Evolutionary conservation across 257 asterid species (phyloP).

Genomic region (Solanum sejunctum): DNA sequence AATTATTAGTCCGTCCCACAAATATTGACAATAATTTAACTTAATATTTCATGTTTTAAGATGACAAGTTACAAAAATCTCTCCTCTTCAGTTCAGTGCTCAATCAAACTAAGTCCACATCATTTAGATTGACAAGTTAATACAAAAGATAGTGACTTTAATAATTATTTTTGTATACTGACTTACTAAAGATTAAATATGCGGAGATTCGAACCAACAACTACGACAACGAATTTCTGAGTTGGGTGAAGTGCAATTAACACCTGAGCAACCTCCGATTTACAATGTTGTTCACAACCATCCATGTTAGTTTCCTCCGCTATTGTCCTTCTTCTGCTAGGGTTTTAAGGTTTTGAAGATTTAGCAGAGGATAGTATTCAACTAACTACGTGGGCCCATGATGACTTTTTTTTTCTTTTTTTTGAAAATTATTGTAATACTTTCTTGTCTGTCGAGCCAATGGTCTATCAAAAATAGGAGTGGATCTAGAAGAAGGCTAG

Average conservation of each 20-base stretch:
- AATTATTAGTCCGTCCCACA: background rate
- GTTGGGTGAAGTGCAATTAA: conserved; percentile 59
- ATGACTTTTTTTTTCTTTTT: no score
- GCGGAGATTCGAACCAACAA: conserved; percentile 72
- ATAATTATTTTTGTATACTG: background rate
- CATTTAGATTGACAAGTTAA: background rate
- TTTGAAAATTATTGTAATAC: no score
- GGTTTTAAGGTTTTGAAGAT: background rate
- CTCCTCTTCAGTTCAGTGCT: background rate
- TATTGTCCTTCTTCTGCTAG: background rate
- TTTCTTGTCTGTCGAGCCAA: background rate
- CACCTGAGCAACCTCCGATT: conserved; percentile 72
- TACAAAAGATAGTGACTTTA: no score
- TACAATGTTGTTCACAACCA: conserved; percentile 44
- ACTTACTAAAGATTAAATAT: conserved; percentile 57
- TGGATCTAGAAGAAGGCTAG: background rate
- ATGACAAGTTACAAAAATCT: background rate
- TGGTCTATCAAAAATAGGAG: no score
- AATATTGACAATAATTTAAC: background rate
- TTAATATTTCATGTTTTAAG: background rate
- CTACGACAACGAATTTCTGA: conserved; percentile 41
- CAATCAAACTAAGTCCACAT: background rate
- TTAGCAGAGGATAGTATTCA: background rate
- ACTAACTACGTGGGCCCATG: background rate
- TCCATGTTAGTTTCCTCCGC: conserved; percentile 55